These are phyloP conservation scores for Brassica incana DNA, from an alignment of 345 rosid genomes.

Conservation along the genomic window DNA sequence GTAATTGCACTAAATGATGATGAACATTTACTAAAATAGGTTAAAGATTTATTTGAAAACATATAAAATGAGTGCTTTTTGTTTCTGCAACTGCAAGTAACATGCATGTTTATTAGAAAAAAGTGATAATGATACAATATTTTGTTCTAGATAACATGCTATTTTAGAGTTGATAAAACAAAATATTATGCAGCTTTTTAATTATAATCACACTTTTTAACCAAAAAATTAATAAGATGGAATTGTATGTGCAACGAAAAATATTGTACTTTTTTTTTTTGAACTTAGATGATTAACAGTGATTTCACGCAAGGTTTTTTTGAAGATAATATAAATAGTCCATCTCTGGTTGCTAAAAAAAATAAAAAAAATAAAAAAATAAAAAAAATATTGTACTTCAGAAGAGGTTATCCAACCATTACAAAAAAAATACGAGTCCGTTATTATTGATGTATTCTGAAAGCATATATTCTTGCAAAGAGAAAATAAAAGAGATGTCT, in stretches of 20 bases:
- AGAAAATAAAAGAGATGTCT: slow-evolving; percentile 14
- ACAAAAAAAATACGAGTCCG: slow-evolving; percentile 7
- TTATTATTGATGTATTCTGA: slow-evolving; percentile 28
- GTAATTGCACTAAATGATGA: background rate
- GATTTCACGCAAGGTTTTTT: too few species aligned
- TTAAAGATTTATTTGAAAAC: background rate
- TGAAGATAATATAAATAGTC: too few species aligned
- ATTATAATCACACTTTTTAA: background rate
- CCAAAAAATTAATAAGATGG: background rate
- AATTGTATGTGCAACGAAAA: slow-evolving; percentile 17
- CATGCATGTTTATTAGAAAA: background rate
- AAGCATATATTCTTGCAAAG: slow-evolving; percentile 32
- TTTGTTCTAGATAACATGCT: background rate
- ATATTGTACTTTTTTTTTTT: slow-evolving; percentile 12
- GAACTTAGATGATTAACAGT: too few species aligned
- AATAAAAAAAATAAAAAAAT: too few species aligned
- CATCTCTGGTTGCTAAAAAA: too few species aligned
- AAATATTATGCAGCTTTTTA: background rate
- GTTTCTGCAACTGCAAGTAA: background rate
- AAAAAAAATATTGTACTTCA: slow-evolving; percentile 22
- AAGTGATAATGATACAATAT: background rate
- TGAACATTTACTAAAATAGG: background rate
- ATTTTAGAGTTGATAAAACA: background rate
- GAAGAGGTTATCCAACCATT: slow-evolving; percentile 30
- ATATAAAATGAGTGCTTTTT: background rate